Evolutionary conservation across 805 yeast species (phyloP).

Genomic region (Hanseniaspora osmophila): DNA sequence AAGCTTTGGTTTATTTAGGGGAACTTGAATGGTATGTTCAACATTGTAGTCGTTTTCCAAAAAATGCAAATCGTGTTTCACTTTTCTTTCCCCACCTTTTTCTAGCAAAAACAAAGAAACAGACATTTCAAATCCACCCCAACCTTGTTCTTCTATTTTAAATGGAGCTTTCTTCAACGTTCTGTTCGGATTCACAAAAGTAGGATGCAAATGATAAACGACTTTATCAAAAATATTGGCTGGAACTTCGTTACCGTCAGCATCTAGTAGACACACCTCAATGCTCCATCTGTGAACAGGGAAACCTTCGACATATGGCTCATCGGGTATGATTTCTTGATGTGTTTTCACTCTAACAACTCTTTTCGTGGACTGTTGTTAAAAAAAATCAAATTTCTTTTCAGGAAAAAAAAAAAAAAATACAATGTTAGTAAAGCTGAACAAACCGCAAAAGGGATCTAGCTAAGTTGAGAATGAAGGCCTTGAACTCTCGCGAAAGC

Average conservation of each 20-base stretch:
- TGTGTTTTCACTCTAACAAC: slow-evolving; percentile 77
- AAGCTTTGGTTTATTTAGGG: slow-evolving; percentile 59
- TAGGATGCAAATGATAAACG: slow-evolving; percentile 87
- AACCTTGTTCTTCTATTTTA: slow-evolving; percentile 80
- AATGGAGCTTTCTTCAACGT: slow-evolving; percentile 73
- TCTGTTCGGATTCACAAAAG: slow-evolving; percentile 81
- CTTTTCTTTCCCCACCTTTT: slow-evolving; percentile 74
- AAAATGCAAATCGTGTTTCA: slow-evolving; percentile 84
- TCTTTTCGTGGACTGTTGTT: slow-evolving; percentile 33
- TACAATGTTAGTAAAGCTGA: background rate
- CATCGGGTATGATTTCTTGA: slow-evolving; percentile 70
- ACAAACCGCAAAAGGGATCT: too few species aligned
- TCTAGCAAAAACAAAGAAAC: slow-evolving; percentile 66
- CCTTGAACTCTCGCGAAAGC: too few species aligned
- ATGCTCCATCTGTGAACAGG: slow-evolving; percentile 94
- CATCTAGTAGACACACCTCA: slow-evolving; percentile 58
- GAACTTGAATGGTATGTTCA: slow-evolving; percentile 67
- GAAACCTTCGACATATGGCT: slow-evolving; percentile 77
- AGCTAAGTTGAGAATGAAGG: too few species aligned
- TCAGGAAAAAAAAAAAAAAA: background rate
- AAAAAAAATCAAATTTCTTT: background rate
- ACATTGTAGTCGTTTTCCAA: slow-evolving; percentile 57
- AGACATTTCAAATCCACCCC: slow-evolving; percentile 95
- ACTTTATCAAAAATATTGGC: slow-evolving; percentile 85
- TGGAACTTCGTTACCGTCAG: slow-evolving; percentile 68